Base-by-base conservation (phyloP, 352 stramenopile species). In the Phytophthora megakarya region DNA sequence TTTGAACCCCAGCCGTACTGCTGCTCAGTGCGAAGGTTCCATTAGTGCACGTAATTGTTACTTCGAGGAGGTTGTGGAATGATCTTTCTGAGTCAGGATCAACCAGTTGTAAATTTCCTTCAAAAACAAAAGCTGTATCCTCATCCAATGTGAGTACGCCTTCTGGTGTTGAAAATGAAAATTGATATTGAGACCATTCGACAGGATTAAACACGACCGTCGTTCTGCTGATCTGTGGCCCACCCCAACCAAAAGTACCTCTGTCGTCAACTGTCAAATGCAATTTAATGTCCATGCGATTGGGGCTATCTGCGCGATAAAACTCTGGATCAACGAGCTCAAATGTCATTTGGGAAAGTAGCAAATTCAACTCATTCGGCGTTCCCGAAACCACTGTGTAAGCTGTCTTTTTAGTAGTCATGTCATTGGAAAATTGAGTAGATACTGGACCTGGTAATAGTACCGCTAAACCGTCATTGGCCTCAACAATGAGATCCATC, bases 401-500 rank as follows among this genome's bases (percentile, higher is more conserved):
- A 7, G 47, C 49, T 25, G 15, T 35, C 22, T 48, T 61, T 35
- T 39, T 63, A 21, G 26, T 62, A 25, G 33, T 47, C 30, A 62
- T 54, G 19, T 61, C 54, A 13, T 63, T 56, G 22, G 67, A 61
- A 46, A 67, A 72, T 16, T 28, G 46, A 50, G 47, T 32, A 43
- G 28, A 3, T 1, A 39, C 39, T 32, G 77, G 28, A 3, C 66
- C 53, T 9, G 74, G 70, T 9, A 90, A 61, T 21, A 70, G 70
- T 5, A 91, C 35, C 8, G 8, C 30, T 11, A 65, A 55, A 1
- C 80, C 81, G 19, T 72, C 51, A 4, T 55, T 80, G 16, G 66
- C 44, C 49, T 90, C 77, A 21, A 93, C 30, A 19, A 79, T 76
- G 9, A 92, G 45, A 51, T 92, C 81, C 63, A 86, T 78, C n/a